phyloP scores from a whole-genome alignment of 2,329 filamentous ascomycete species.

The Ilyonectria destructans region DNA sequence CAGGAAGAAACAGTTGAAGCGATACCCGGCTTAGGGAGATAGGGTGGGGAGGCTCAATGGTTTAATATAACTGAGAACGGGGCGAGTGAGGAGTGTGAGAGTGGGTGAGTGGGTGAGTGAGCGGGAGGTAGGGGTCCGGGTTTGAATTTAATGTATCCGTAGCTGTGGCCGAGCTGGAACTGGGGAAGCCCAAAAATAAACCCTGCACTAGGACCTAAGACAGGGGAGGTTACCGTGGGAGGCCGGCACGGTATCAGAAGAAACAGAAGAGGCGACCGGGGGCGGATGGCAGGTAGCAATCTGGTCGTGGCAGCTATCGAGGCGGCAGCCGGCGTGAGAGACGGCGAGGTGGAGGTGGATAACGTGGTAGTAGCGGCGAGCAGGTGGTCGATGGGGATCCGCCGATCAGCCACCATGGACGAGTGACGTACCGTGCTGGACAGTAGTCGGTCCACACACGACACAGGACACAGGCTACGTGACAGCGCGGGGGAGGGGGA shows the following conservation, averaged over 20 bases:
- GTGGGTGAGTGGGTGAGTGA: constrained; percentile 7
- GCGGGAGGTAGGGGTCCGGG: constrained; percentile 12
- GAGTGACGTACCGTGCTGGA: constrained; percentile 9
- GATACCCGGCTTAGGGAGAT: background rate
- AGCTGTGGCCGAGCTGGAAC: constrained; percentile 23
- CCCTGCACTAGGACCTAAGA: constrained; percentile 20
- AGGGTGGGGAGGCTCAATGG: background rate
- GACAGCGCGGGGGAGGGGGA: constrained; percentile 39
- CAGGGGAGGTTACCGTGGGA: constrained; percentile 15
- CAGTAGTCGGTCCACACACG: constrained; percentile 17
- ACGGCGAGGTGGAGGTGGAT: constrained; percentile 20
- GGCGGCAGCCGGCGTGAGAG: constrained; percentile 7
- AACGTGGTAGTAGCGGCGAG: constrained; percentile 31
- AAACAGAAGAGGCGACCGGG: constrained; percentile 20
- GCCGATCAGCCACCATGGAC: constrained; percentile 27
- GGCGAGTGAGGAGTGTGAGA: background rate
- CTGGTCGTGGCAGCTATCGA: constrained; percentile 20
- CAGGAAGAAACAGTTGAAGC: background rate
- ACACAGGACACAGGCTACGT: constrained; percentile 34
- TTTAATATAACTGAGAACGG: constrained; percentile 22
- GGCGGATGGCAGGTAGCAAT: constrained; percentile 41
- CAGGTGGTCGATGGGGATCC: constrained; percentile 27
- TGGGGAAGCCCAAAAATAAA: constrained; percentile 45
- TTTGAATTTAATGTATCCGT: constrained; percentile 27
- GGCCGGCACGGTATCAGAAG: constrained; percentile 28